Percentiles rank a stretch among this genome's conserved stretches.
phyloP scores from a whole-genome alignment of 495 filamentous ascomycete species.

The Lophium mytilinum region DNA sequence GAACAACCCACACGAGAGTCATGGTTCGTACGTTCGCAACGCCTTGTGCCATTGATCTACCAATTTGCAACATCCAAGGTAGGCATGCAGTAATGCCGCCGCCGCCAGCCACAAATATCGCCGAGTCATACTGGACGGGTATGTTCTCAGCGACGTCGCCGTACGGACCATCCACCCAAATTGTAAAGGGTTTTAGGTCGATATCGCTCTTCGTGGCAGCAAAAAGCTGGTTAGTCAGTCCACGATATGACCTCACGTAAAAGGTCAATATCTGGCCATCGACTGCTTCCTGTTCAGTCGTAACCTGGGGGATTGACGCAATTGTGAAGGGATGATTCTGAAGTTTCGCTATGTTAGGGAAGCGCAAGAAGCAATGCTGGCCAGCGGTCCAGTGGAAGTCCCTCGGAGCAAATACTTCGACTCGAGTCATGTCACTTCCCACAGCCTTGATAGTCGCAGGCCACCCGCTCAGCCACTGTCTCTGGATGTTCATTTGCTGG shows the following conservation, averaged over 20 bases:
- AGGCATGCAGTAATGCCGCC: conserved; percentile 23
- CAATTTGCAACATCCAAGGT: conserved; percentile 2
- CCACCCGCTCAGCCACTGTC: conserved; percentile 5
- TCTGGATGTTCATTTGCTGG: conserved; percentile 5
- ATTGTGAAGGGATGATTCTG: conserved; percentile 31
- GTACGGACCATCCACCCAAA: conserved; percentile 27
- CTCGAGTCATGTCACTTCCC: conserved; percentile 9
- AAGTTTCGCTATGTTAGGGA: conserved; percentile 13
- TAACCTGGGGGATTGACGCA: conserved; percentile 4
- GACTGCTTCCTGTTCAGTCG: background rate
- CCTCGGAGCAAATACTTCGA: conserved; percentile 12
- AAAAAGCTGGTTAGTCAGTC: background rate
- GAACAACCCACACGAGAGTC: background rate
- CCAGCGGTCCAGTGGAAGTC: conserved; percentile 11
- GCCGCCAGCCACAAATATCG: conserved; percentile 27
- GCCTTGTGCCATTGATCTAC: background rate
- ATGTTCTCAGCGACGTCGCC: conserved; percentile 4
- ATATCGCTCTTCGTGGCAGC: background rate
- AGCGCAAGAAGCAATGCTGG: conserved; percentile 27
- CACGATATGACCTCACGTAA: background rate
- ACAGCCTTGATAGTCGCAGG: background rate
- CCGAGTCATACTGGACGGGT: conserved; percentile 8
- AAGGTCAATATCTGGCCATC: background rate
- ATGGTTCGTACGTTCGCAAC: background rate
- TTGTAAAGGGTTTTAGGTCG: background rate